Evolutionary conservation across 1,284 basidiomycete species (phyloP).

Genomic region (Taiwanofungus camphoratus): DNA sequence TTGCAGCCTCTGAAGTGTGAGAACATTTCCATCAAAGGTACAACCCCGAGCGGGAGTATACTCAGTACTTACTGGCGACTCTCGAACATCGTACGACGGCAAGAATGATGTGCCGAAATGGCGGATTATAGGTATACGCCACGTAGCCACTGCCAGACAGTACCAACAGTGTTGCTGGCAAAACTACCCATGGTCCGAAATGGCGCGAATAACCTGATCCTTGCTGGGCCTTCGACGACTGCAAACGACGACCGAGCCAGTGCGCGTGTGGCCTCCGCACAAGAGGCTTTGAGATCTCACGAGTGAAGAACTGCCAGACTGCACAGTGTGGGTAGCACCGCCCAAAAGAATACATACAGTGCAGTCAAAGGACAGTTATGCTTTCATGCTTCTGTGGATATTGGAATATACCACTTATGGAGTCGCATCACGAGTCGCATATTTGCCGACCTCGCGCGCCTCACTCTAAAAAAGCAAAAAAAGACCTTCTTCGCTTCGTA

Average conservation of each 20-base stretch:
- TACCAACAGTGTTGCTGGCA: slow-evolving; percentile 19
- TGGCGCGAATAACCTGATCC: slow-evolving; percentile 4
- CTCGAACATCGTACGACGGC: slow-evolving; percentile 72
- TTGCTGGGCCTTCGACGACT: background rate
- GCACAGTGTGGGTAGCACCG: background rate
- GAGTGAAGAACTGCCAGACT: background rate
- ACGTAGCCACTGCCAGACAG: slow-evolving; percentile 36
- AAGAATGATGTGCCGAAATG: slow-evolving; percentile 58
- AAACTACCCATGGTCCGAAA: slow-evolving; percentile 18
- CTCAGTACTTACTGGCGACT: slow-evolving; percentile 47
- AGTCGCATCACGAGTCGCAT: no score
- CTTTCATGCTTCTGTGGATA: no score
- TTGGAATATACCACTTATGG: no score
- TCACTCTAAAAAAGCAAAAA: no score
- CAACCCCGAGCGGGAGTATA: background rate
- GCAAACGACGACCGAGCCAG: background rate
- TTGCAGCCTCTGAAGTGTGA: slow-evolving; percentile 47
- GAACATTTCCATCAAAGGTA: slow-evolving; percentile 1
- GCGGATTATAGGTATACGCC: slow-evolving; percentile 55
- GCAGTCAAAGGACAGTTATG: no score
- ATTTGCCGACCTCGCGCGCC: no score
- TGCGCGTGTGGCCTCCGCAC: background rate
- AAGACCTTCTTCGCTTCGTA: no score
- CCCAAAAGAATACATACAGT: background rate
- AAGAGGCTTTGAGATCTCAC: background rate